phyloP scores from a whole-genome alignment of 306 rosid genomes.

The Pyrus bretschneideri region DNA sequence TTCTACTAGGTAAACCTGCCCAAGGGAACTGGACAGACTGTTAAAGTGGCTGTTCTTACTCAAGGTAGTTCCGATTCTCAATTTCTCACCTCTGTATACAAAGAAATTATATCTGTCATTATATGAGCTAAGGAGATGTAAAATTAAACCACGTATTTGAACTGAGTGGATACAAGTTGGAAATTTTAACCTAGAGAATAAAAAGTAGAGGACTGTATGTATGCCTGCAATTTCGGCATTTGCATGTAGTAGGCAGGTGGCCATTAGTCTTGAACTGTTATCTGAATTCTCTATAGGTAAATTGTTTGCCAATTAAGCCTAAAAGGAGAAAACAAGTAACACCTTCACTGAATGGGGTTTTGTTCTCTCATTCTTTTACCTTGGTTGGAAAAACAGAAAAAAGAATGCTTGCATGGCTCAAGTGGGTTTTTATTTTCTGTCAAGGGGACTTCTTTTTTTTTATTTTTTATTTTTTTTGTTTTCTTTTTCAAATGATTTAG shows the following conservation, averaged over 20 bases:
- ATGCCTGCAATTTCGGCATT: background rate
- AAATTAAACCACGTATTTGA: background rate
- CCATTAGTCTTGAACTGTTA: background rate
- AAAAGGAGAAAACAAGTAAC: background rate
- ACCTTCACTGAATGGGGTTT: background rate
- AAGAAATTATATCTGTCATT: too few species aligned
- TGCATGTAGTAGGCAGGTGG: background rate
- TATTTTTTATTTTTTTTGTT: background rate
- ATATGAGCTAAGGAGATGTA: background rate
- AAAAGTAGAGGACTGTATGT: background rate
- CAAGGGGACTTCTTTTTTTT: background rate
- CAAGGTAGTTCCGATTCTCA: slow-evolving; percentile 55
- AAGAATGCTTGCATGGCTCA: background rate
- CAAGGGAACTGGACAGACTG: slow-evolving; percentile 91
- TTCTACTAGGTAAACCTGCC: slow-evolving; percentile 78
- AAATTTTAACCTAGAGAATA: background rate
- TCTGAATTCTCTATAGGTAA: background rate
- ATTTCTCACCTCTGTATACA: background rate
- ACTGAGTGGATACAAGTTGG: background rate
- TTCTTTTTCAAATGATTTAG: background rate
- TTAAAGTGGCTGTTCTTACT: slow-evolving; percentile 94
- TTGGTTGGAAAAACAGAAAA: background rate
- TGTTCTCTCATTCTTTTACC: background rate
- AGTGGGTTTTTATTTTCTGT: background rate
- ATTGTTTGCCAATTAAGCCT: background rate